phyloP scores from a whole-genome alignment of 345 rosid genomes.

The Gossypium stocksii region DNA sequence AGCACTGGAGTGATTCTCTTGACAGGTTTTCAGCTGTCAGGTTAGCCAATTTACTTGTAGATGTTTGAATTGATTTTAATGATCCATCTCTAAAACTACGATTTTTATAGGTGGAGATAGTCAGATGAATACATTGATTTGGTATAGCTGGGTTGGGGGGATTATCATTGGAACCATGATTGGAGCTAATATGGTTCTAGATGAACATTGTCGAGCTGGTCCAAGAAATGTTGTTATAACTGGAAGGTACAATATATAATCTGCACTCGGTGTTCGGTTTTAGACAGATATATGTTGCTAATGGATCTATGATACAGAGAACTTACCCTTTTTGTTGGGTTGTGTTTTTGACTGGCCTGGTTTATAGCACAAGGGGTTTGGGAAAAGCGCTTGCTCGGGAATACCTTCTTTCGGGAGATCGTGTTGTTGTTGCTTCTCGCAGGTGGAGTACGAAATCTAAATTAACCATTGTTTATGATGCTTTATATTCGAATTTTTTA shows the following conservation, averaged over 20 bases:
- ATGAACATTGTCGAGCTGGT: slow-evolving; percentile 89
- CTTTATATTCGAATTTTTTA: not conserved
- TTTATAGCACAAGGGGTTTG: slow-evolving; percentile 71
- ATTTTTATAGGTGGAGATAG: slow-evolving; percentile 67
- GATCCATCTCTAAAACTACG: slow-evolving; percentile 7
- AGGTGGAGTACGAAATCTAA: slow-evolving; percentile 38
- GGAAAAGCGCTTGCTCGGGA: slow-evolving; percentile 99
- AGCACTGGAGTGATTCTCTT: slow-evolving; percentile 84
- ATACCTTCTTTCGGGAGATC: slow-evolving; percentile 90
- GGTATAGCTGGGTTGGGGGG: slow-evolving; percentile 99
- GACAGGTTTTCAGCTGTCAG: slow-evolving; percentile 84
- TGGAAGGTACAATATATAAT: slow-evolving; percentile 56
- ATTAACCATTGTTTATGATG: not conserved
- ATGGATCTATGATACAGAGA: slow-evolving; percentile 6
- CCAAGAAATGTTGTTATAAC: slow-evolving; percentile 93
- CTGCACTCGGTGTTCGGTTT: not conserved
- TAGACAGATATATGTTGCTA: not conserved
- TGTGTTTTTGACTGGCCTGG: slow-evolving; percentile 22
- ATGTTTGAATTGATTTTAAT: not conserved
- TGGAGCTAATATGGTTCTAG: slow-evolving; percentile 88
- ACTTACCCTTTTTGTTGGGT: not conserved
- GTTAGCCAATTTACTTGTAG: slow-evolving; percentile 31
- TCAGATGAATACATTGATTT: slow-evolving; percentile 73
- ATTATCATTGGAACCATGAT: slow-evolving; percentile 89
- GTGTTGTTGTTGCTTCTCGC: slow-evolving; percentile 83